Base-by-base conservation (phyloP, 1,139 yeast species). In the Kodamaea sp. region DNA sequence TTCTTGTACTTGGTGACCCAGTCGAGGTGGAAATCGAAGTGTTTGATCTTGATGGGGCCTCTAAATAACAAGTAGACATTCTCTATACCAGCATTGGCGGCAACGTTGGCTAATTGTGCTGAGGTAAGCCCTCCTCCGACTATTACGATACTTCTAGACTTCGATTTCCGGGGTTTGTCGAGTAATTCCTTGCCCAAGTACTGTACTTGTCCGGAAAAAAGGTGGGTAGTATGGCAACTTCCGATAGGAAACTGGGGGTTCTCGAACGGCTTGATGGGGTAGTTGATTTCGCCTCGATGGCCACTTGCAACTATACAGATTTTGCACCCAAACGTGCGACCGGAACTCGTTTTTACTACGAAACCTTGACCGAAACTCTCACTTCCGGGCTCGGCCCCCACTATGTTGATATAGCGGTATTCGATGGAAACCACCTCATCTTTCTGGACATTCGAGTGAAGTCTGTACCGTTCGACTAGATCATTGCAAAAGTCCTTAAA, bases 1-100 rank as follows among this genome's bases (percentile, higher is more conserved):
- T 66, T 67, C 41, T 65, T 65, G 45, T 70, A 72, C 42, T 72
- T 72, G 13, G 77, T 67, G n/a, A 71, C 76, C 77, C 77, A 72
- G 39, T 72, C 77, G 29, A 72, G 52, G 42, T 70, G 76, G 46
- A 71, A 71, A 41, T 72, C 78, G 50, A 72, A 71, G 43, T 72
- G 77, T 46, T 72, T 72, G 29, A 71, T 62, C 42, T 70, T 71
- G 28, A 70, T 41, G 3, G 62, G 57, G 0, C 75, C 71, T 34
- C 77, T 55, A 14, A 67, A 47, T 10, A 72, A 38, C 7, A 70
- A 54, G 28, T 60, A 57, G 0, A 70, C 65, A 15, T 59, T 57
- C 4, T 46, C 43, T 9, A 70, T 53, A 0, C 68, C 69, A 6
- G 48, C 38, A 10, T 41, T 48, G 4, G 66, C 54, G 4, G 70